Conservation (phyloP, 169 alveolate genomes). For the Fabrea salina region DNA sequence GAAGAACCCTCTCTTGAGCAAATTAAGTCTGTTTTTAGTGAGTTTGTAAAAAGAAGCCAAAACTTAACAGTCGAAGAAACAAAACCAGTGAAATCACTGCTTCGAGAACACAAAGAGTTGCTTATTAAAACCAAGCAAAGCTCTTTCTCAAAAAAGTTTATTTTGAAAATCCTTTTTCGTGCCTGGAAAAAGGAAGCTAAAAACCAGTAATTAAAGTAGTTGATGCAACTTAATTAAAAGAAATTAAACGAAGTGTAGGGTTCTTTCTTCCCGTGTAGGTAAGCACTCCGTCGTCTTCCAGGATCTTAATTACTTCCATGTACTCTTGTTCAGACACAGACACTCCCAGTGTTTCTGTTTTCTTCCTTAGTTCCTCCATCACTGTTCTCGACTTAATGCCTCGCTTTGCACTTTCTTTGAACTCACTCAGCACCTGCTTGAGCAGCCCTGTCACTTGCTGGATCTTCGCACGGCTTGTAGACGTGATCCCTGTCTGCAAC, state of each 20-base stretch:
- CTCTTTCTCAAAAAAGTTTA: too few species aligned
- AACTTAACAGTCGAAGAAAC: too few species aligned
- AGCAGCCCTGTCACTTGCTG: background rate
- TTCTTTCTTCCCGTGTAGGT: background rate
- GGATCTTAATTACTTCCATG: conserved; percentile 15
- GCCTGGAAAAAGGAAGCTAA: too few species aligned
- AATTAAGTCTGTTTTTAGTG: too few species aligned
- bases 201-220: too few species aligned
- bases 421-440: conserved; percentile 9
- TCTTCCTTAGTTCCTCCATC: conserved; percentile 20
- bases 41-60: too few species aligned
- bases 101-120: too few species aligned
- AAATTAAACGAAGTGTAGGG: conserved; percentile 5
- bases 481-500: conserved; percentile 87
- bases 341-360: conserved; percentile 12
- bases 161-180: too few species aligned
- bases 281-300: conserved; percentile 27
- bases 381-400: background rate
- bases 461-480: conserved; percentile 49
- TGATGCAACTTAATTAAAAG: background rate
- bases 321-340: conserved; percentile 8
- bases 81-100: too few species aligned
- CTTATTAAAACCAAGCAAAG: too few species aligned
- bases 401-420: conserved; percentile 12
- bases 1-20: too few species aligned